phyloP scores from a whole-genome alignment of 176 grass and related monocot genomes.

The Hyparrhenia diplandra region DNA sequence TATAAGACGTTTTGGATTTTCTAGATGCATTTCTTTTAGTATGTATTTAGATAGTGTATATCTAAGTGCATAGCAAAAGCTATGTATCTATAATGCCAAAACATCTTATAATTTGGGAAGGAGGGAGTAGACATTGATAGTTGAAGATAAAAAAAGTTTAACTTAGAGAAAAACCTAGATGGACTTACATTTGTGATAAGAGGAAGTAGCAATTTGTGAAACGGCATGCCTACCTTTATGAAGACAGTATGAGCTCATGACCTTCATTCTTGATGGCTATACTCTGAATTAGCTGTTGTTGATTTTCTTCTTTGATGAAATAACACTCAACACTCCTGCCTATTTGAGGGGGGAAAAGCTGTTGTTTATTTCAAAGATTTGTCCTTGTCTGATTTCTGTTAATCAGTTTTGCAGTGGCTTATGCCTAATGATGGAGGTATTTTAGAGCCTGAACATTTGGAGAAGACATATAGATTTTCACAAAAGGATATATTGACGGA shows the following conservation, averaged over 20 bases:
- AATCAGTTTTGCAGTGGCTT: not conserved
- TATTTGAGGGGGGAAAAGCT: not conserved
- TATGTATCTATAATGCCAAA: no score
- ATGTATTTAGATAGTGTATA: no score
- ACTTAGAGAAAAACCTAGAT: no score
- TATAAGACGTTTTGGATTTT: no score
- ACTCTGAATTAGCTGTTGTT: not conserved
- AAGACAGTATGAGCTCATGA: not conserved
- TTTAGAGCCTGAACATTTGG: not conserved
- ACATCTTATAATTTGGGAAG: no score
- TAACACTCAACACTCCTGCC: not conserved
- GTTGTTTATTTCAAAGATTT: not conserved
- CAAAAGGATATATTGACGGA: constrained; percentile 42
- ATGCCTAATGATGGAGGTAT: not conserved
- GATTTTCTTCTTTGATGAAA: not conserved
- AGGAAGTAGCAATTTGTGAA: not conserved
- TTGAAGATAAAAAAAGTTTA: no score
- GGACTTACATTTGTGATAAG: no score
- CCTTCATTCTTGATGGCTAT: not conserved
- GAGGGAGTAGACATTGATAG: not conserved
- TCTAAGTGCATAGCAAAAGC: no score
- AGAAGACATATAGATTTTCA: constrained; percentile 30
- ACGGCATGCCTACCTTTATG: not conserved
- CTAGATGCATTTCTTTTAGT: no score
- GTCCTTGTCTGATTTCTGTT: not conserved